phyloP scores from a whole-genome alignment of 1,139 yeast species.

The Hansenula lynferdii region DNA sequence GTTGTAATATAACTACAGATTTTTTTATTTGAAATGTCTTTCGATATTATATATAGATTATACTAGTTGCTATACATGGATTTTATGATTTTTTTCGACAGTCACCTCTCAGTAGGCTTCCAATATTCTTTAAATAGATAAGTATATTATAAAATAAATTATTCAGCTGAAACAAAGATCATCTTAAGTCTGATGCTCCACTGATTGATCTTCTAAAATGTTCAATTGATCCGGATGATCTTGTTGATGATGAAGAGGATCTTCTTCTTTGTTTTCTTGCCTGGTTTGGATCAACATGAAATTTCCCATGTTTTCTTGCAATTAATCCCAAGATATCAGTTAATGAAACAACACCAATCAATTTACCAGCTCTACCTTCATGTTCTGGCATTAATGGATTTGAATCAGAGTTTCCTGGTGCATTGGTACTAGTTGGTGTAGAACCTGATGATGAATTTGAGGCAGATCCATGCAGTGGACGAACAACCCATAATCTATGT shows the following conservation, averaged over 20 bases:
- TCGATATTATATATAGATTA: too few species aligned
- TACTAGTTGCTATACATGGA: too few species aligned
- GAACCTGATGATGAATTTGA: slow-evolving; percentile 9
- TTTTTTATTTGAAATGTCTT: too few species aligned
- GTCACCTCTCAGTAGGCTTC: too few species aligned
- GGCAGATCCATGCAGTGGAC: slow-evolving; percentile 31
- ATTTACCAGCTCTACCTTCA: slow-evolving; percentile 61
- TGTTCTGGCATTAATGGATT: slow-evolving; percentile 28
- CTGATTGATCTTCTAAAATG: slow-evolving; percentile 25
- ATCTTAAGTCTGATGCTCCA: slow-evolving; percentile 22
- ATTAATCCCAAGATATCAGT: slow-evolving; percentile 83
- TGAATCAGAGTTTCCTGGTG: slow-evolving; percentile 18
- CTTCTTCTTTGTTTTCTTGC: slow-evolving; percentile 89
- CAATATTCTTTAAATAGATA: background rate
- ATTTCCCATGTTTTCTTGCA: slow-evolving; percentile 63
- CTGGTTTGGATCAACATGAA: slow-evolving; percentile 65
- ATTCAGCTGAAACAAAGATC: background rate
- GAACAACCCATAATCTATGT: slow-evolving; percentile 92
- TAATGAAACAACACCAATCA: slow-evolving; percentile 85
- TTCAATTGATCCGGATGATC: slow-evolving; percentile 21
- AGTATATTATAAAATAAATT: background rate
- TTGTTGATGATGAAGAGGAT: slow-evolving; percentile 21
- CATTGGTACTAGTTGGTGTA: slow-evolving; percentile 12
- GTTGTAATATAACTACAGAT: too few species aligned
- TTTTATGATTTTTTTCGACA: too few species aligned